Conservation (phyloP, 305 asterid genomes). For the Solanum hybrid region DNA sequence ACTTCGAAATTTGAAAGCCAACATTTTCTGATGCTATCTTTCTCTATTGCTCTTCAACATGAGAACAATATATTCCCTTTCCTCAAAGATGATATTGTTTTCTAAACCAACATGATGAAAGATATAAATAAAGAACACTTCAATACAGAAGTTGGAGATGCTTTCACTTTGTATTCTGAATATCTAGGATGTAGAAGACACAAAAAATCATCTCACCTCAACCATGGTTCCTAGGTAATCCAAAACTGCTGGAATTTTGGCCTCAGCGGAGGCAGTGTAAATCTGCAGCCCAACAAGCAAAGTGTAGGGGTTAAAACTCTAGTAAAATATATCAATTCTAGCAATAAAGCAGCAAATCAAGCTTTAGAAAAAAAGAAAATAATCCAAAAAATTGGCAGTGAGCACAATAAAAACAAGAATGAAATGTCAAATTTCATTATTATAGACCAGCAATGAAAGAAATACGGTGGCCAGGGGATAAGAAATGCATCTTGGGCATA, state of each 20-base stretch:
- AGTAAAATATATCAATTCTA: background rate
- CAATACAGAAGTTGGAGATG: background rate
- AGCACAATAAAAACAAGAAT: background rate
- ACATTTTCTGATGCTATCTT: background rate
- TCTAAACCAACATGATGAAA: background rate
- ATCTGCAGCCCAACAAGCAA: constrained; percentile 36
- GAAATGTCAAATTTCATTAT: constrained; percentile 4
- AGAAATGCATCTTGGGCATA: background rate
- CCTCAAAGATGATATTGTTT: background rate
- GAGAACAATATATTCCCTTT: background rate
- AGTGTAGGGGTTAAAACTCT: background rate
- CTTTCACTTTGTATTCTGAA: background rate
- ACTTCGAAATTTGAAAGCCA: background rate
- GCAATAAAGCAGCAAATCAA: background rate
- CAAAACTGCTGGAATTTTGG: constrained; percentile 84
- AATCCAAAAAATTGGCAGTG: background rate
- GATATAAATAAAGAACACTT: background rate
- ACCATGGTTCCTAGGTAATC: constrained; percentile 84
- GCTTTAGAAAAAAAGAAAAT: background rate
- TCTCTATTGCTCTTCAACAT: background rate
- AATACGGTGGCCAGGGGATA: background rate
- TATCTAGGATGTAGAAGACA: constrained; percentile 5
- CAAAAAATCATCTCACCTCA: constrained; percentile 46
- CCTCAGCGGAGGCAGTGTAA: constrained; percentile 77
- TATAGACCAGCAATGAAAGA: background rate